Evolutionary conservation across 805 yeast genomes (phyloP), one percentile per base, ranked within the genome.

Genomic region (Saccharomyces jurei): DNA sequence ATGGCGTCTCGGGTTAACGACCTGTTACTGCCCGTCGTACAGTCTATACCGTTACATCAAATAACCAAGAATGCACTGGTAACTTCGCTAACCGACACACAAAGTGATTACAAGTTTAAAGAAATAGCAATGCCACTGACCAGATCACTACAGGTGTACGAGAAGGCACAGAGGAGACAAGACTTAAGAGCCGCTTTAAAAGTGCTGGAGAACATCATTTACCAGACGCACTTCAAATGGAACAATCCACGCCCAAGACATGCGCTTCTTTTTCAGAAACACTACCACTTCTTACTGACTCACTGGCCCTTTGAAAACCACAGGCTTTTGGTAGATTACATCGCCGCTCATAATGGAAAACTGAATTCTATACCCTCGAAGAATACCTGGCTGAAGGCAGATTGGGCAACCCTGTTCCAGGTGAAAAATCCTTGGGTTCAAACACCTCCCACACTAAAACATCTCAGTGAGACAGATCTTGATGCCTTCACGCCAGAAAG

Each of bases 261-360:
- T 48, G 50, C 51, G 46, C 17, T 4, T 4, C 27, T 21, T 8
- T 53, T 50, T 25, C 41, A 50, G 6, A 41, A 50, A 17, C 14
- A 50, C 22, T 48, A 53, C 29, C 41, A 50, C 9, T 44, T 50
- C 41, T 17, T 50, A 8, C 28, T 50, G 5, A n/a, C 21, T 11
- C 46, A 41, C 25, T 53, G 56, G 56, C 56, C 56, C 2, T 50
- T 17, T 50, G 53, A 53, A n/a, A 29, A 30, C 14, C 56, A 53
- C 49, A 49, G 44, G 13, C 9, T 9, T 17, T 17, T 36, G 44
- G 44, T 17, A 8, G 44, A 36, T 36, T 36, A 25, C 25, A 36
- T 36, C 25, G 4, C 25, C 2, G 25, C 25, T 2, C 21, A 36
- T 11, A 36, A 17, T 8, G 44, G 44, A 11, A 36, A 36, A 17